Evolutionary conservation across 148 eudicot genomes (phyloP).

Genomic region (Amaranthus cruentus): DNA sequence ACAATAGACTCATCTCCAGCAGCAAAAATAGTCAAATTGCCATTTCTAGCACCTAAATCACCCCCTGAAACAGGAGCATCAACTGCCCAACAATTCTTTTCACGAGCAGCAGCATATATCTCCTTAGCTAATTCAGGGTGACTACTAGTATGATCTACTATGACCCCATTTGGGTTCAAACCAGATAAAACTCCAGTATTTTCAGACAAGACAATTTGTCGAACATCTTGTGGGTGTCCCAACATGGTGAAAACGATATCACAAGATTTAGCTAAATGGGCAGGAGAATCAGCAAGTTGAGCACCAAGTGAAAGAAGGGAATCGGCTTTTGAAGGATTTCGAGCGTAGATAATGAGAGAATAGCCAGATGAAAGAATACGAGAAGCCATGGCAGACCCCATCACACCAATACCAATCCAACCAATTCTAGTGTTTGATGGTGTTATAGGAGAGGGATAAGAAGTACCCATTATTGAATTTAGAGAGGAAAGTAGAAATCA

Average conservation of each 20-base stretch:
- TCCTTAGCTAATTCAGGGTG: conserved; percentile 46
- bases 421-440: conserved; percentile 55
- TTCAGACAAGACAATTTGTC: conserved; percentile 41
- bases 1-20: conserved; percentile 59
- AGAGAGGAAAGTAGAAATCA: too few relatives aligned
- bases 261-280: conserved; percentile 33
- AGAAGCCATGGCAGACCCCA: conserved; percentile 84
- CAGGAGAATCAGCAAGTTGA: conserved; percentile 41
- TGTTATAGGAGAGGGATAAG: conserved; percentile 48
- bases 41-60: conserved; percentile 71
- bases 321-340: conserved; percentile 57
- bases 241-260: conserved; percentile 83
- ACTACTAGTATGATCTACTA: conserved; percentile 73
- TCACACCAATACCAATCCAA: conserved; percentile 86
- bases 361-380: conserved; percentile 76
- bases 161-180: conserved; percentile 40
- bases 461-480: conserved; percentile 24
- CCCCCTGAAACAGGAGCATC: conserved; percentile 95
- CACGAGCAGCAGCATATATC: conserved; percentile 32
- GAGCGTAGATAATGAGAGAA: conserved; percentile 62
- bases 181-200: conserved; percentile 33
- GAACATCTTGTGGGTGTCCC: conserved; percentile 87
- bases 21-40: conserved; percentile 60
- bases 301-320: conserved; percentile 66
- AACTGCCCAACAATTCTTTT: conserved; percentile 42